A percentile compares a stretch with the other conserved stretches of the same genome.
Conservation (phyloP, 148 eudicot genomes). For the Rhododendron ovatum region DNA sequence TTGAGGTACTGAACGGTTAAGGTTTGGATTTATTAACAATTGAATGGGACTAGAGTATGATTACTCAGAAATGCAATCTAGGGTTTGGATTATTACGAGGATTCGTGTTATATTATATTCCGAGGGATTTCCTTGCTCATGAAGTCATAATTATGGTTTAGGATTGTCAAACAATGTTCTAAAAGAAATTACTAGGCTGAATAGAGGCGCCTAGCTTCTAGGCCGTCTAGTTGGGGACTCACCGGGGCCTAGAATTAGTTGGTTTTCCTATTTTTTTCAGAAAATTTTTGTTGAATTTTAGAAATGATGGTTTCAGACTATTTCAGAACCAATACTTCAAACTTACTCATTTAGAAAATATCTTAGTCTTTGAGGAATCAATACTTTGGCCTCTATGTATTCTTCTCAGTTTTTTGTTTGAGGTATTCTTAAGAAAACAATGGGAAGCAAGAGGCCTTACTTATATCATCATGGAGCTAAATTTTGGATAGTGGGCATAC, state of each 20-base stretch:
- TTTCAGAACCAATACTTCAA: not conserved
- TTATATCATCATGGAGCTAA: not conserved
- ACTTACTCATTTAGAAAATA: not conserved
- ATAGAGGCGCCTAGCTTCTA: not conserved
- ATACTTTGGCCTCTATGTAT: not conserved
- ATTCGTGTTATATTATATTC: not conserved
- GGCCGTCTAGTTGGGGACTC: not conserved
- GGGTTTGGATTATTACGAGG: not conserved
- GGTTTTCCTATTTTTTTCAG: not conserved
- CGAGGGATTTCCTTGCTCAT: not conserved
- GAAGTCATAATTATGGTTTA: not conserved
- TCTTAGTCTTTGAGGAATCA: not conserved
- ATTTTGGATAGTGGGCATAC: not conserved
- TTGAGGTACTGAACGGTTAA: not conserved
- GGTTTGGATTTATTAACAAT: not conserved
- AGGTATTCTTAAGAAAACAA: not conserved
- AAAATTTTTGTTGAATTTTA: not conserved
- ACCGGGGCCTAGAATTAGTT: not conserved
- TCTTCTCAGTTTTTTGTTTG: not conserved
- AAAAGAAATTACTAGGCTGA: not conserved
- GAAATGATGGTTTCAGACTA: not conserved
- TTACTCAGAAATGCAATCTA: not conserved
- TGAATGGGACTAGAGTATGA: not conserved
- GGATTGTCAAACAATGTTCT: not conserved
- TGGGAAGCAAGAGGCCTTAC: not conserved